These are phyloP conservation scores for Lactifluus subvellereus DNA, from an alignment of 768 basidiomycete species.

Conservation along the genomic window DNA sequence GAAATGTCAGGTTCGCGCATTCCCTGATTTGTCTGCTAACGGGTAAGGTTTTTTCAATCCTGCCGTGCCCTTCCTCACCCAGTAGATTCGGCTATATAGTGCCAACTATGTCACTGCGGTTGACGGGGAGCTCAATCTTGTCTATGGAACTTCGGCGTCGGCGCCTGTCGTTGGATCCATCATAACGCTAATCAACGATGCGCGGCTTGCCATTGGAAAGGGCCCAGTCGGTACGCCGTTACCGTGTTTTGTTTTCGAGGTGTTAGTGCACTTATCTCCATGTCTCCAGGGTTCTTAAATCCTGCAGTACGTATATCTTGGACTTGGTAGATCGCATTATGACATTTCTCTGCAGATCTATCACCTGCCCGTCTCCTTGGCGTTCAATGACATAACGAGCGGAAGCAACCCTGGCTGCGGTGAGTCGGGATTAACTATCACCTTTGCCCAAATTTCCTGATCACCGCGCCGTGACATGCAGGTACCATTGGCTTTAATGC, in stretches of 20 bases:
- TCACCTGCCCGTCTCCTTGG: not conserved
- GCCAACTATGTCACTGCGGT: constrained; percentile 19
- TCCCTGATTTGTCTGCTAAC: constrained; percentile 34
- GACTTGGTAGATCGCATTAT: not conserved
- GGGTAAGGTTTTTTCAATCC: constrained; percentile 24
- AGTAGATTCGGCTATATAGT: not conserved
- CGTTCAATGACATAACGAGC: constrained; percentile 15
- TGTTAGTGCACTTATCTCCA: not conserved
- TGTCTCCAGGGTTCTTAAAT: constrained; percentile 10
- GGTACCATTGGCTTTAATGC: constrained; percentile 7
- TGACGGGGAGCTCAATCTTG: constrained; percentile 27
- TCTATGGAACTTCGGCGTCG: constrained; percentile 36
- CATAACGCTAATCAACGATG: constrained; percentile 36
- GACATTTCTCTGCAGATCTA: constrained; percentile 10
- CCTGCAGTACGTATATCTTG: not conserved
- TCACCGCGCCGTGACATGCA: not conserved
- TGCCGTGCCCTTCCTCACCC: not conserved
- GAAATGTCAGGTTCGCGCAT: constrained; percentile 27
- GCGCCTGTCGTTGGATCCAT: constrained; percentile 33
- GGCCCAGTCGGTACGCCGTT: not conserved
- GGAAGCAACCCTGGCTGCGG: constrained; percentile 16
- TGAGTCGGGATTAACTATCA: not conserved
- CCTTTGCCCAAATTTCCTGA: not conserved
- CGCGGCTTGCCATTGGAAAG: constrained; percentile 32
- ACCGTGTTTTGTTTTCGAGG: not conserved